A percentile compares a stretch with the other conserved stretches of the same genome.
phyloP scores from a whole-genome alignment of 768 basidiomycete species.

The Tephrocybe sp. region DNA sequence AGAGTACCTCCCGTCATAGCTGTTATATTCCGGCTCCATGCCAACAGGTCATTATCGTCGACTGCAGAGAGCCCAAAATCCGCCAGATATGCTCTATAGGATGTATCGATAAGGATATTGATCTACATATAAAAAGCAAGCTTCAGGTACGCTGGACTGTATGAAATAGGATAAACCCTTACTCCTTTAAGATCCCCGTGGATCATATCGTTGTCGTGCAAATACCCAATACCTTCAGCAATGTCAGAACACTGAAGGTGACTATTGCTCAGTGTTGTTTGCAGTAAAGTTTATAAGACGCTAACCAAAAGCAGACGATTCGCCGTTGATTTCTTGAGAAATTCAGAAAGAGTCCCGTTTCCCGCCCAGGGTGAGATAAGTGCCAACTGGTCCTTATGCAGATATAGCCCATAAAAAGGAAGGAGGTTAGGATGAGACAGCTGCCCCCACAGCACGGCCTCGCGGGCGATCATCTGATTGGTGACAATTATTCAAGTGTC shows the following conservation, averaged over 20 bases:
- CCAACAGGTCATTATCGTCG: conserved; percentile 8
- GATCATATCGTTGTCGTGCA: conserved; percentile 32
- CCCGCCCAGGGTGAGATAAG: conserved; percentile 20
- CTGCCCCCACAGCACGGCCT: conserved; percentile 31
- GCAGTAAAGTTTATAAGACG: no score
- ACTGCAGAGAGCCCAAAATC: conserved; percentile 22
- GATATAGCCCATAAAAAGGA: conserved; percentile 30
- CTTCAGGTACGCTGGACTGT: neutral
- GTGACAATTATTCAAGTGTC: neutral
- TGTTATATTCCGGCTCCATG: conserved; percentile 11
- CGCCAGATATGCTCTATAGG: conserved; percentile 17
- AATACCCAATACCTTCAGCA: conserved; percentile 27
- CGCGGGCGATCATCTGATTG: conserved; percentile 16
- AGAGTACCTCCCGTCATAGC: conserved; percentile 10
- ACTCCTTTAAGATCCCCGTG: conserved; percentile 46
- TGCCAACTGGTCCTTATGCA: conserved; percentile 9
- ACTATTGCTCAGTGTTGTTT: neutral
- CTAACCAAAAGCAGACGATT: conserved; percentile 15
- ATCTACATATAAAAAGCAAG: conserved; percentile 4
- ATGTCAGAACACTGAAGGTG: conserved; percentile 27
- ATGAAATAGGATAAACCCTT: conserved; percentile 3
- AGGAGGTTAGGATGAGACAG: conserved; percentile 32
- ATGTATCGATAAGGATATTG: conserved; percentile 20
- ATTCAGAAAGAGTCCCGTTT: conserved; percentile 17
- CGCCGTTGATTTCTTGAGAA: conserved; percentile 7